Evolutionary conservation across 176 grass and related monocot genomes (phyloP).

Genomic region (Chrysopogon serrulatus): DNA sequence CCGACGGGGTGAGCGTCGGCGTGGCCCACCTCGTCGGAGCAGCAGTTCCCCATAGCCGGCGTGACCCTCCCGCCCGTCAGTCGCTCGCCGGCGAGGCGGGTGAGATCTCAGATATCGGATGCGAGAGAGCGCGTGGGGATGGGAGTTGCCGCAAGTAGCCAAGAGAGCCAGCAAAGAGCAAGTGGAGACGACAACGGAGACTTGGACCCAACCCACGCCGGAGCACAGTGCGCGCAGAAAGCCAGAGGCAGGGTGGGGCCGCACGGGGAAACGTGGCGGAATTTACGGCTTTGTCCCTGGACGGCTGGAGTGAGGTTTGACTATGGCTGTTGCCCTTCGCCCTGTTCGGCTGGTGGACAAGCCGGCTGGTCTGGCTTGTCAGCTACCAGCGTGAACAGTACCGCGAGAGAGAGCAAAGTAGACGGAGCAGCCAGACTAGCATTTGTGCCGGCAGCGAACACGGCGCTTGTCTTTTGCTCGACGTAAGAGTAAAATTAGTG

Average conservation of each 20-base stretch:
- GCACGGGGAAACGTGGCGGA: neutral
- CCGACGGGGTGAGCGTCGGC: conserved; percentile 47
- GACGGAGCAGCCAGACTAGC: no score
- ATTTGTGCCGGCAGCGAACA: no score
- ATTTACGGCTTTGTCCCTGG: conserved; percentile 28
- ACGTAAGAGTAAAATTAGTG: no score
- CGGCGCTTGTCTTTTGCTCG: no score
- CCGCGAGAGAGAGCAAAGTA: no score
- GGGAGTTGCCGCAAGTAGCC: neutral
- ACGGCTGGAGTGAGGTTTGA: conserved; percentile 3
- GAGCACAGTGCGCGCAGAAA: neutral
- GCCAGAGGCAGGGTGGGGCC: no score
- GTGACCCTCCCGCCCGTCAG: neutral
- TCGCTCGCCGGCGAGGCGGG: conserved; percentile 19
- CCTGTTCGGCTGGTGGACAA: neutral
- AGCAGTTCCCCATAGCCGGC: conserved; percentile 88
- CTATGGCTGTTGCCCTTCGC: neutral
- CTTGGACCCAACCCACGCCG: conserved; percentile 17
- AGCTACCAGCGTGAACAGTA: no score
- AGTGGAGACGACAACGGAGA: conserved; percentile 35
- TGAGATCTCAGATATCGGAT: conserved; percentile 35
- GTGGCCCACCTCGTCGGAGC: conserved; percentile 55
- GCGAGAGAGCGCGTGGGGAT: neutral
- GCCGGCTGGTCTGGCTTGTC: no score
- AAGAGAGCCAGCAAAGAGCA: neutral